Evolutionary conservation across 768 basidiomycete species (phyloP).

Genomic region (Tephrocybe sp.): DNA sequence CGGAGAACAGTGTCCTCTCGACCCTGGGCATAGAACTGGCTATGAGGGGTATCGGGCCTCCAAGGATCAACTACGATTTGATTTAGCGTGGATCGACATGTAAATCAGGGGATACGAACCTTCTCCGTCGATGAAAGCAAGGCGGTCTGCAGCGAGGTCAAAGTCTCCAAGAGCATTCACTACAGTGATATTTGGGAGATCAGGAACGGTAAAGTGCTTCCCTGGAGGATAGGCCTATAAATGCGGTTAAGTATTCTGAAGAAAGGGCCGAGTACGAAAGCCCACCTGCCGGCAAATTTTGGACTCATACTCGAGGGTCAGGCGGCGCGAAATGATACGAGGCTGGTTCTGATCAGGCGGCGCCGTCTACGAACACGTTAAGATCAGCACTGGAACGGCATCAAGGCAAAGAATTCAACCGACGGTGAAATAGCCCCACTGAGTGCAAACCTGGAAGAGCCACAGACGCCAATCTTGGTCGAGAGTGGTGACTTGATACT

Average conservation of each 20-base stretch:
- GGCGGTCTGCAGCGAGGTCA: conserved; percentile 69
- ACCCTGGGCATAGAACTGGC: conserved; percentile 56
- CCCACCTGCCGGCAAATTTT: conserved; percentile 64
- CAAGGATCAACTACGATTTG: conserved; percentile 73
- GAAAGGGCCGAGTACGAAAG: not conserved
- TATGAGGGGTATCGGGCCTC: conserved; percentile 84
- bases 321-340: conserved; percentile 73
- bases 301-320: conserved; percentile 69
- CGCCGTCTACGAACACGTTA: conserved; percentile 49
- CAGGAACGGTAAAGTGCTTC: conserved; percentile 67
- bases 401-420: conserved; percentile 18
- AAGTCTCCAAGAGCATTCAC: conserved; percentile 89
- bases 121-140: conserved; percentile 89
- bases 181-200: conserved; percentile 71
- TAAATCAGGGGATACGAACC: conserved; percentile 32
- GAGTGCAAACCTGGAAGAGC: conserved; percentile 89
- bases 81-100: not conserved
- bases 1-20: conserved; percentile 67
- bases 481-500: conserved; percentile 60
- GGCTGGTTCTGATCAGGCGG: conserved; percentile 70
- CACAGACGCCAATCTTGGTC: conserved; percentile 82
- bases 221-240: conserved; percentile 75
- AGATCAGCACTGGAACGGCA: not conserved
- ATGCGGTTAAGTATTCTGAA: not conserved
- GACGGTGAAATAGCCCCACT: conserved; percentile 94